phyloP scores from a whole-genome alignment of 306 rosid genomes.

The Cucumis hystrix region DNA sequence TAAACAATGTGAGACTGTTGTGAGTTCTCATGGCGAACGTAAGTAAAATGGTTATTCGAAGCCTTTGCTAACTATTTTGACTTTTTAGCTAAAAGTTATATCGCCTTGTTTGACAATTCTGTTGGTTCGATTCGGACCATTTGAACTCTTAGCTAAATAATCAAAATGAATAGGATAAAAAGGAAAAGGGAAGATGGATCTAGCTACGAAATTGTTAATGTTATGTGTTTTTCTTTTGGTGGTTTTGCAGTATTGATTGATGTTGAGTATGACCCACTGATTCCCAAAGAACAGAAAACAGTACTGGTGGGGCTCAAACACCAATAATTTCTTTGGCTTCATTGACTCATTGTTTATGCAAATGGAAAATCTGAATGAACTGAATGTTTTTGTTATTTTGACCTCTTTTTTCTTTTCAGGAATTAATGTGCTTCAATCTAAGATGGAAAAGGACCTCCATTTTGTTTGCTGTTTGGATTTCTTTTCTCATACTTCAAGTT shows the following conservation, averaged over 20 bases:
- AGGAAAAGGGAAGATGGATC: background rate
- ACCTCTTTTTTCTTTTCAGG: constrained; percentile 22
- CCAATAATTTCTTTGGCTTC: background rate
- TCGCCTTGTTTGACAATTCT: too few relatives aligned
- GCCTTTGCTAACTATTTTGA: background rate
- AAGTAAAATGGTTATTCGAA: background rate
- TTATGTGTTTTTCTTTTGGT: background rate
- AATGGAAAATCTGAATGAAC: background rate
- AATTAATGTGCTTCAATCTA: constrained; percentile 51
- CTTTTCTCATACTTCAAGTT: constrained; percentile 60
- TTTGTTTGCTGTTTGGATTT: constrained; percentile 40
- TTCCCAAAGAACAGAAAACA: constrained; percentile 48
- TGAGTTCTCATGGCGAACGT: constrained; percentile 40
- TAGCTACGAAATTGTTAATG: background rate
- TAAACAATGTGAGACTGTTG: constrained; percentile 12
- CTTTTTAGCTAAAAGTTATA: too few relatives aligned
- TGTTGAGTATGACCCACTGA: constrained; percentile 36
- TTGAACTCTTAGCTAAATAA: too few relatives aligned
- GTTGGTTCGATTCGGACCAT: background rate
- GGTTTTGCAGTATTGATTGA: constrained; percentile 45
- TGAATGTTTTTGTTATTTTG: background rate
- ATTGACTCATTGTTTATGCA: background rate
- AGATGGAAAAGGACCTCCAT: constrained; percentile 49
- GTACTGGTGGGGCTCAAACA: constrained; percentile 22
- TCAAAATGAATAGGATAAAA: background rate